Evolutionary conservation across 495 filamentous ascomycete genomes (phyloP).

Genomic region (Hypoxylon fuscum): DNA sequence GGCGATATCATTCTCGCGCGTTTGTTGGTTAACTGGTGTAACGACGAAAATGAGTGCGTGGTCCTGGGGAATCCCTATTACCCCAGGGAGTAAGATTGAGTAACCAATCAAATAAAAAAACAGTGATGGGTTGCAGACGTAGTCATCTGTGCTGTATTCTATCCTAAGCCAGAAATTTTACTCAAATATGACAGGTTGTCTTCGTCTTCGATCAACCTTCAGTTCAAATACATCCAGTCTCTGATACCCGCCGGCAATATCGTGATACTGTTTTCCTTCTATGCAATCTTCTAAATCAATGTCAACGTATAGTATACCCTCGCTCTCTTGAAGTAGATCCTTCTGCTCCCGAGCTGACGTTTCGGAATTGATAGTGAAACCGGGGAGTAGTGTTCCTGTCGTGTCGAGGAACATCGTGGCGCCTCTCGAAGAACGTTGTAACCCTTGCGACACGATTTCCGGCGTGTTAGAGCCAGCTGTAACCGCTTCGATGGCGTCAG

Average conservation of each 20-base stretch:
- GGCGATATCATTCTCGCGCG: too few relatives aligned
- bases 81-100: too few relatives aligned
- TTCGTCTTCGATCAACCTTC: slow-evolving; percentile 47
- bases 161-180: background rate
- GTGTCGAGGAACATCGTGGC: slow-evolving; percentile 53
- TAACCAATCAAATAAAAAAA: too few relatives aligned
- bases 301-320: slow-evolving; percentile 56
- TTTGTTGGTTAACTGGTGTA: too few relatives aligned
- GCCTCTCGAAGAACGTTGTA: slow-evolving; percentile 40
- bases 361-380: slow-evolving; percentile 32
- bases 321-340: slow-evolving; percentile 47
- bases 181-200: slow-evolving; percentile 13
- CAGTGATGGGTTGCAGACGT: too few relatives aligned
- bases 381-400: slow-evolving; percentile 44
- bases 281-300: slow-evolving; percentile 50
- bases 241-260: slow-evolving; percentile 56
- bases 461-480: slow-evolving; percentile 21
- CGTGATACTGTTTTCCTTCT: slow-evolving; percentile 58
- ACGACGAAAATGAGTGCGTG: too few relatives aligned
- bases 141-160: too few relatives aligned
- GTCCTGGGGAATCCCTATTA: too few relatives aligned
- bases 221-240: slow-evolving; percentile 54
- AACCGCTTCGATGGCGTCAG: slow-evolving; percentile 36
- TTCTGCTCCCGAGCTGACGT: slow-evolving; percentile 20
- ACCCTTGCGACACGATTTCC: slow-evolving; percentile 14